Base-by-base conservation (phyloP, 2,329 filamentous ascomycete genomes). In the Xylariaceae sp. region DNA sequence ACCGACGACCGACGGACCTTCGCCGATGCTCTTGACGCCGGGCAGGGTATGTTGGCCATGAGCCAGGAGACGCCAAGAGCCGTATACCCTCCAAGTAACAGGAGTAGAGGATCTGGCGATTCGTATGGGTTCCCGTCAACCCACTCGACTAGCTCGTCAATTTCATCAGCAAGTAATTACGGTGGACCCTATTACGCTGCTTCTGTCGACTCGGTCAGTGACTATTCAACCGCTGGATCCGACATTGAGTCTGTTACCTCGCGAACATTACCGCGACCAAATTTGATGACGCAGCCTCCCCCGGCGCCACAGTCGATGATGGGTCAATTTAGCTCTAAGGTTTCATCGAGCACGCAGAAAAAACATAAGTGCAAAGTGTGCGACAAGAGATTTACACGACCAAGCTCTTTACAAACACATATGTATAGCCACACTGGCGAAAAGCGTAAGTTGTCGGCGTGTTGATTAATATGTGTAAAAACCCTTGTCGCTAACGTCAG, bases 341-440 rank as follows among this genome's bases (percentile, higher is more conserved):
- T 96, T 42, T 91, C 90, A 0, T 91, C 88, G 16, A 95, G 89
- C 70, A 93, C 92, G 8, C 90, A 96, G 65, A 97, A 97, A 82
- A 97, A 97, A 77, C 93, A 97, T 74, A 96, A 96, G 75, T 97
- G 92, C 80, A 96, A 95, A 72, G 88, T 97, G 49, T 97, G 92
- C 74, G 92, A 96, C 69, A 96, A 97, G 78, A 83, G 92, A 35
- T 97, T 97, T 67, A 96, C 92, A 2, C 81, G 92, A 44, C 92
- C 92, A 2, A 95, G 90, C 64, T 96, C 92, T 12, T 69, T 97
- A 32, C 92, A 96, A 65, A 97, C 92, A 23, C 92, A 97, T 65
- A 96, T 96, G 87, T 96, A 96, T 71, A 95, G 90, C 69, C 92
- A 97, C 64, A 97, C 92, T 45, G 92, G 92, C 64, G 92, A 97